Base-by-base conservation (phyloP, 2,329 filamentous ascomycete genomes). In the Microdochium paspali region DNA sequence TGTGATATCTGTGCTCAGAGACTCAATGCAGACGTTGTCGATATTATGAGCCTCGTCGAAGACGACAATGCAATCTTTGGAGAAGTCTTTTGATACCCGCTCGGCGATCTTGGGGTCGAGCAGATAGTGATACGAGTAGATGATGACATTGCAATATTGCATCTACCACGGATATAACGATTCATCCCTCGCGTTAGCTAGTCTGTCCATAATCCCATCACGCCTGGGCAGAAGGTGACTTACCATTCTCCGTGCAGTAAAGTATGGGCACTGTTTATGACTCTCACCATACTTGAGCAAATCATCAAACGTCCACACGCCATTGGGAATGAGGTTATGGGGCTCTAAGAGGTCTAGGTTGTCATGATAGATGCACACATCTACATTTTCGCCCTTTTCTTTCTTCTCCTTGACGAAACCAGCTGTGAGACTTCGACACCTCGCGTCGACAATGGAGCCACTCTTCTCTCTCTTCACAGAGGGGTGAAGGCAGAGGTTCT, bases 31-130 rank as follows among this genome's bases (percentile, higher is more conserved):
- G 50, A 98, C 93, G 62, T 98, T 98, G 74, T 98, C 93, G 57
- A 98, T 98, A 61, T 98, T 98, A 70, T 98, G 93, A 13, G 93
- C 93, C 66, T 98, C 93, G 60, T 98, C 93, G 54, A 98, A 98
- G 3, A 98, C 93, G 20, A 98, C 88, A 46, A 98, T 98, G 64
- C 90, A 96, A 64, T 98, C 94, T 58, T 96, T 96, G 0, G 93
- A 96, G 10, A 98, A 79, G 60, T 98, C 93, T 64, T 86, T 90
- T 0, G 93, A 97, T 2, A 97, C 90, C 49, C 91, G 71, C 62
- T 98, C 93, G 12, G 93, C 93, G 58, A 98, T 98, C 64, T 98
- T 98, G 2, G 93, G 93, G 59, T 98, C 94, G 15, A 98, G 79
- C 3, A 98, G 79, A 61, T 98, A 98, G 66, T 98, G 93, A 62